Conservation (phyloP, 257 asterid genomes). For the Solanum pimpinellifolium region DNA sequence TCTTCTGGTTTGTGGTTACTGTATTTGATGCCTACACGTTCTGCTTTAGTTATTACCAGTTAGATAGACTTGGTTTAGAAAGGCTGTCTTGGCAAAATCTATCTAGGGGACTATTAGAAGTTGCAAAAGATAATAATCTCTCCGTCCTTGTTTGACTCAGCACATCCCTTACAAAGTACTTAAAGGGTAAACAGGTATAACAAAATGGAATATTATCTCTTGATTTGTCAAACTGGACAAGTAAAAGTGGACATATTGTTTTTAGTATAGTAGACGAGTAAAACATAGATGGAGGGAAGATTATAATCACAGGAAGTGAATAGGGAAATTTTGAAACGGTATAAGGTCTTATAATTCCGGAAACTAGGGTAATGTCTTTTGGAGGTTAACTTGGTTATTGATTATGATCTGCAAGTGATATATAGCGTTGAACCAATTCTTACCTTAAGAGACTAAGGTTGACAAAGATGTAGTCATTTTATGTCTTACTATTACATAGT, state of each 20-base stretch:
- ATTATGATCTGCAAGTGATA: not conserved
- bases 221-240: not conserved
- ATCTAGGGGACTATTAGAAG: not conserved
- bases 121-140: not conserved
- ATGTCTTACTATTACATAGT: not conserved
- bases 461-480: not conserved
- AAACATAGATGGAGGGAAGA: not conserved
- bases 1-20: not conserved
- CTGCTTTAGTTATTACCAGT: not conserved
- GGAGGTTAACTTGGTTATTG: not conserved
- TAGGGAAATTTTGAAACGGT: not conserved
- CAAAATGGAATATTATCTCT: not conserved
- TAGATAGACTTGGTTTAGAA: not conserved
- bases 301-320: not conserved
- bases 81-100: not conserved
- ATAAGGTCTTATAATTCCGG: not conserved
- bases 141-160: not conserved
- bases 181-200: not conserved
- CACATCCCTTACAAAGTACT: not conserved
- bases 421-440: not conserved
- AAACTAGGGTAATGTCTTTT: not conserved
- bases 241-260: not conserved
- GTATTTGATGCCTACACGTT: not conserved
- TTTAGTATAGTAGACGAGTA: not conserved
- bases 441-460: not conserved